Percentiles rank a stretch among this genome's conserved stretches.
phyloP scores from a whole-genome alignment of 176 grass and related monocot genomes.

The Carex pumila region DNA sequence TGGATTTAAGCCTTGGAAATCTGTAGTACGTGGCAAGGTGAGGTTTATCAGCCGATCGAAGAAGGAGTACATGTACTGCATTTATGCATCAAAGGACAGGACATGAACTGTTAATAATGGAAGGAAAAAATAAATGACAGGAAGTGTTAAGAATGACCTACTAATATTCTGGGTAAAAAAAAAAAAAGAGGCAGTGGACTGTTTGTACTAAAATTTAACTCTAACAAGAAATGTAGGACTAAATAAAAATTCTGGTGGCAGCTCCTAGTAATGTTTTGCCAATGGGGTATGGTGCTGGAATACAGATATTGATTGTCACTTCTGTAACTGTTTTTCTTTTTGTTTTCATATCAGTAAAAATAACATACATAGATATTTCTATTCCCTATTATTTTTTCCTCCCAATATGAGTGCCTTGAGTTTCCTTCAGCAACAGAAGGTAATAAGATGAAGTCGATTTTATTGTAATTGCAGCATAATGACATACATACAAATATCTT shows the following conservation, averaged over 20 bases:
- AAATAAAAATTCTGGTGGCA: not conserved
- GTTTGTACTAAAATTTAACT: not conserved
- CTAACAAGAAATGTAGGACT: not conserved
- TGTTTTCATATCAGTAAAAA: not conserved
- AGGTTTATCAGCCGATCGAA: constrained; percentile 94
- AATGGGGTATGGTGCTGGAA: not conserved
- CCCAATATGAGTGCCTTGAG: not conserved
- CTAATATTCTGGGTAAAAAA: not conserved
- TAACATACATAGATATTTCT: not conserved
- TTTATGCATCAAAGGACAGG: constrained; percentile 14
- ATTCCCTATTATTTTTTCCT: not conserved
- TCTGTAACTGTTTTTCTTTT: not conserved
- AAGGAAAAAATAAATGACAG: not conserved
- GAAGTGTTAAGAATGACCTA: not conserved
- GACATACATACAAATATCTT: not conserved
- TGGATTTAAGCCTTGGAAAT: constrained; percentile 77
- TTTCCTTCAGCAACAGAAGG: not conserved
- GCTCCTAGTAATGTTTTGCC: not conserved
- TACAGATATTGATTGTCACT: not conserved
- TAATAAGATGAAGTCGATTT: not conserved
- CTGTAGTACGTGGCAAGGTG: constrained; percentile 69
- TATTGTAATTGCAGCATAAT: not conserved
- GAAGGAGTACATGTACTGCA: constrained; percentile 80
- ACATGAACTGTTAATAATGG: not conserved
- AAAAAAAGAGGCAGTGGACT: not conserved